Evolutionary conservation across 2,329 filamentous ascomycete genomes (phyloP), one percentile per base, ranked within the genome.

Genomic region (Monosporascus sp.): DNA sequence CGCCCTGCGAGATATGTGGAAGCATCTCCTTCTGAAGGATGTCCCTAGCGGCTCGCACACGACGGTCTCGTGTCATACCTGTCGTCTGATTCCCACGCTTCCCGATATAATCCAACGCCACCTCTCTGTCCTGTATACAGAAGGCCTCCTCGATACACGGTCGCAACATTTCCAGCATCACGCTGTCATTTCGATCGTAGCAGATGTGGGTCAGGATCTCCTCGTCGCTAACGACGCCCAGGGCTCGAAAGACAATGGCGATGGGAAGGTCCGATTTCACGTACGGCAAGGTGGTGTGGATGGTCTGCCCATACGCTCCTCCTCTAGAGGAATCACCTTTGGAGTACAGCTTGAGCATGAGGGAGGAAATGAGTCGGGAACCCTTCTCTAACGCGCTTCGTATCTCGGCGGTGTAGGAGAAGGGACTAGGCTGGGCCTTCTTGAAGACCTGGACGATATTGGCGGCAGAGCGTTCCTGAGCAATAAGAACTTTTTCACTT

Each of bases 361-460:
- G 84, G 46, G 91, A 93, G 17, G 93, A 97, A 62, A 99, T 95
- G 49, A 99, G 82, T 27, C 95, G 83, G 1, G 93, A 97, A 15
- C 95, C 94, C 71, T 96, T 97, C 71, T 99, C 94, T 8, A 97
- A 83, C 2, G 95, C 93, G 71, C 92, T 97, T 73, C 94, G 84
- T 63, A 99, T 97, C 72, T 99, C 94, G 14, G 94, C 95, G 24
- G 93, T 88, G 70, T 94, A 96, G 2, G 91, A 92, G 57, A 90
- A 96, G 9, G 90, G 89, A 60, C 90, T 93, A n/a, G 91, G 90
- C 62, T 86, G 83, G 0, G 93, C 90, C 76, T 99, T 99, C 74
- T 96, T 93, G 83, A 99, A 99, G 27, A 99, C 93, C 73, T 99
- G 94, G 5, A 99, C 94, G 54, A 97, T 99, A 68, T 99, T 99